These are phyloP conservation scores for Xylaria polymorpha DNA, from an alignment of 2,329 filamentous ascomycete genomes.

Conservation along the genomic window DNA sequence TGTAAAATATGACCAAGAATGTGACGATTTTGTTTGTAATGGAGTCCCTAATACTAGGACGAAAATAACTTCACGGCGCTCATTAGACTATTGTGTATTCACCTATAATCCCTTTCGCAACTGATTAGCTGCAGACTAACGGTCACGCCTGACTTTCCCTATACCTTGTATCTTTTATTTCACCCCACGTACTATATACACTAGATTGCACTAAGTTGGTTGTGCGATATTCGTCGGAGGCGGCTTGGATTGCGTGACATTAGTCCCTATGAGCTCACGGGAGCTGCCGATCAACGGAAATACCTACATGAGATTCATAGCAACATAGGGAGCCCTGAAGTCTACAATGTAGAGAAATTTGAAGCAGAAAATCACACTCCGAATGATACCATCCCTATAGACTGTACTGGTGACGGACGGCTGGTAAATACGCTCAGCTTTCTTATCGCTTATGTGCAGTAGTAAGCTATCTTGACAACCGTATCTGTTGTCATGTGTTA, in stretches of 20 bases:
- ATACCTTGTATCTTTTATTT: neutral
- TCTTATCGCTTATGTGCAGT: neutral
- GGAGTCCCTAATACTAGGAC: neutral
- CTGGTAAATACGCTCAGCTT: conserved; percentile 1
- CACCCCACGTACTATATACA: neutral
- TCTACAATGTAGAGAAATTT: neutral
- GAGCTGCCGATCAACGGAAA: neutral
- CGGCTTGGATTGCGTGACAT: neutral
- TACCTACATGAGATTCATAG: neutral
- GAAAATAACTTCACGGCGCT: neutral
- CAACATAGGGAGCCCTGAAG: neutral
- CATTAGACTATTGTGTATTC: neutral
- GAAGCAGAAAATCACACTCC: neutral
- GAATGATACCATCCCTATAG: neutral
- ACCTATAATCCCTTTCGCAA: neutral
- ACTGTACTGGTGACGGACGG: neutral
- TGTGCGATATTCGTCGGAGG: neutral
- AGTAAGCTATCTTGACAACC: conserved; percentile 4
- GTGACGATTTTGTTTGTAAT: neutral
- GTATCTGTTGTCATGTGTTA: neutral
- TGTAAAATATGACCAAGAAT: neutral
- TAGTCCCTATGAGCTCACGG: neutral
- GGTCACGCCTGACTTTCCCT: neutral
- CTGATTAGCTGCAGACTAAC: neutral
- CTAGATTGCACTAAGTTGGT: neutral